Evolutionary conservation across 108 stramenopile species (phyloP), one percentile per base, ranked within the genome.

Genomic region (Conticribra guillardii): DNA sequence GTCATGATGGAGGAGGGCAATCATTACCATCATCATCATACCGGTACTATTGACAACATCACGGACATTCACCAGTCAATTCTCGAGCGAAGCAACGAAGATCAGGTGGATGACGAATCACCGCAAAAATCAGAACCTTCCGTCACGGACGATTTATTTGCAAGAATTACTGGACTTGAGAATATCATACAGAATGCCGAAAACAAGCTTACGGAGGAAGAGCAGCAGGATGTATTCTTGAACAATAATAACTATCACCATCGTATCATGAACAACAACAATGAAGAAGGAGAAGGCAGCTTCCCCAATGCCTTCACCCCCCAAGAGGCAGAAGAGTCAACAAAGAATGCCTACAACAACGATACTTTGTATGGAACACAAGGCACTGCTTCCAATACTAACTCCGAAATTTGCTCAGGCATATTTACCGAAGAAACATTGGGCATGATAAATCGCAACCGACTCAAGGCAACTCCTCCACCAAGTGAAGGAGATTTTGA

Each of bases 401-500:
- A 11, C 11, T 41, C 52, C 50, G 37, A 65, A n/a, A 65, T 65
- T 2, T 37, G 64, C 52, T 26, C 64, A 4, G 64, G 64, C 0
- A 65, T 65, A n/a, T 65, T 65, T 21, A 65, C 64, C 21, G 14
- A 52, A 19, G 52, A 65, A 54, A 65, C 64, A 16, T 46, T 65
- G 21, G 64, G 64, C 0, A 37, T 37, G 52, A 65, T 65, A 0
- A 65, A 65, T 37, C 64, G 64, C 3, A 65, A 53, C 34, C 17
- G 64, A 22, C 64, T 65, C 51, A 65, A 65, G 50, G 45, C 64
- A 17, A 65, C 64, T 7, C 64, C 64, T 33, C 64, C 64, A 4
- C 64, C 64, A 5, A 65, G 64, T 26, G 64, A 65, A 23, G 45
- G 45, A 34, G 64, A 65, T 19, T 65, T 34, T 65, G 64, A 65